Base-by-base conservation (phyloP, 228 moss, liverwort and hornwort genomes). In the Sphagnum magellanicum region DNA sequence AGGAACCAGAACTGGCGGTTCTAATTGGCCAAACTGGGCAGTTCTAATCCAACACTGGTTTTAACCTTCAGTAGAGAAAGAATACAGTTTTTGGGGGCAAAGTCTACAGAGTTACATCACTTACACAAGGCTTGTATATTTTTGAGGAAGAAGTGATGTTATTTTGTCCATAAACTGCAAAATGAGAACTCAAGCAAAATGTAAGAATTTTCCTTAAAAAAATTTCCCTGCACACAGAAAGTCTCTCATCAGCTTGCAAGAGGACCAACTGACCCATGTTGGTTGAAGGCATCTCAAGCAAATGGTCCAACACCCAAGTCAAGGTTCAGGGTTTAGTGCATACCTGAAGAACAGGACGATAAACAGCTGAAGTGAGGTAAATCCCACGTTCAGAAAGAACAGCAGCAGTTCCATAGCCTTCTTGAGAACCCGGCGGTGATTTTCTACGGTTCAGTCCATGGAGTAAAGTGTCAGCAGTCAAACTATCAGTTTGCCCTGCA, bases 271-370 rank as follows among this genome's bases (percentile, higher is more conserved):
- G 32, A 32, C 32, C 32, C 32, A 32, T 32, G 32, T 32, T 32
- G 32, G 3, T 32, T 32, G 32, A 46, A 71, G 72, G 5, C 74
- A 77, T 51, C 50, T 49, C 59, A 63, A 77, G 48, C 5, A 65
- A 16, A 63, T 63, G 32, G 65, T 68, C 67, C 60, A 62, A 62
- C 61, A 14, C 17, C 47, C 61, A 62, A 32, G 16, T 61, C 61
- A 61, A 61, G 16, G 61, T 12, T 6, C 13, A 46, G 7, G 17
- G 61, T 8, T 61, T 15, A 6, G n/a, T 13, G n/a, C 17, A 61
- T 82, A 94, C 94, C 94, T 94, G 91, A 53, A 94, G 89, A 71
- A 94, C 81, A 72, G 94, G 94, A 52, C 91, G 91, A 78, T 94
- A 94, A 69, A 94, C 85, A 66, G 89, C 89, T 55, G 91, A 94